Conservation (phyloP, 2,329 filamentous ascomycete species). For the Exophiala alcalophila region DNA sequence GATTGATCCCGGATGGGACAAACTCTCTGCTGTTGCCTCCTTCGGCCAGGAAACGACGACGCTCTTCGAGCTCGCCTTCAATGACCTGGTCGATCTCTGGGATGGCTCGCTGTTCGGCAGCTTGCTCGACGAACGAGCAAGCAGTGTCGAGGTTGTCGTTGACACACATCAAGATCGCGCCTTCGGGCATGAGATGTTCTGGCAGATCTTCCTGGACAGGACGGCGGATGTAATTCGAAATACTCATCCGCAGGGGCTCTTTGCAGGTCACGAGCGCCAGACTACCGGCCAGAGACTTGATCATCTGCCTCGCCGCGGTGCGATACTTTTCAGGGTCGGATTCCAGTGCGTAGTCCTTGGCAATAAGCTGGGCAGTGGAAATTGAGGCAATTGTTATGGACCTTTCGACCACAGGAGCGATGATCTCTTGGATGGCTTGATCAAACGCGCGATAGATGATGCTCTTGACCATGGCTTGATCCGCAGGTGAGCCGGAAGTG, state of each 20-base stretch:
- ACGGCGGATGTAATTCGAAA: conserved; percentile 95
- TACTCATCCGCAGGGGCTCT: conserved; percentile 91
- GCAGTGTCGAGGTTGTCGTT: conserved; percentile 95
- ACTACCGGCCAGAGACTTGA: conserved; percentile 89
- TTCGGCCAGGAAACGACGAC: conserved; percentile 73
- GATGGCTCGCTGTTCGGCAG: conserved; percentile 87
- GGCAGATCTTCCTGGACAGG: conserved; percentile 54
- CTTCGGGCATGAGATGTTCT: conserved; percentile 75
- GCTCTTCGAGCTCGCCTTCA: conserved; percentile 71
- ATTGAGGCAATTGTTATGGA: conserved; percentile 98
- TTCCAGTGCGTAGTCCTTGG: conserved; percentile 95
- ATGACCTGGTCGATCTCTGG: conserved; percentile 95
- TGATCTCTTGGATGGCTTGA: conserved; percentile 90
- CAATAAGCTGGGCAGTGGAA: conserved; percentile 89
- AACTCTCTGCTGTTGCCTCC: conserved; percentile 26
- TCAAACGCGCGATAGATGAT: conserved; percentile 86
- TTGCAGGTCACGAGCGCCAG: conserved; percentile 97
- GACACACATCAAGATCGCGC: conserved; percentile 96
- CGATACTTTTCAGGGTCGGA: conserved; percentile 83
- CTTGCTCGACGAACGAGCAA: conserved; percentile 90
- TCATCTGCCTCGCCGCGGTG: conserved; percentile 85
- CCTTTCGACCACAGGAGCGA: conserved; percentile 92
- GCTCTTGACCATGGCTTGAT: conserved; percentile 60
- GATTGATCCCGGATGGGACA: conserved; percentile 60
- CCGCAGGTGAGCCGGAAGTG: conserved; percentile 72